Evolutionary conservation across 768 basidiomycete genomes (phyloP).

Genomic region (Cyclocybe aegerita): DNA sequence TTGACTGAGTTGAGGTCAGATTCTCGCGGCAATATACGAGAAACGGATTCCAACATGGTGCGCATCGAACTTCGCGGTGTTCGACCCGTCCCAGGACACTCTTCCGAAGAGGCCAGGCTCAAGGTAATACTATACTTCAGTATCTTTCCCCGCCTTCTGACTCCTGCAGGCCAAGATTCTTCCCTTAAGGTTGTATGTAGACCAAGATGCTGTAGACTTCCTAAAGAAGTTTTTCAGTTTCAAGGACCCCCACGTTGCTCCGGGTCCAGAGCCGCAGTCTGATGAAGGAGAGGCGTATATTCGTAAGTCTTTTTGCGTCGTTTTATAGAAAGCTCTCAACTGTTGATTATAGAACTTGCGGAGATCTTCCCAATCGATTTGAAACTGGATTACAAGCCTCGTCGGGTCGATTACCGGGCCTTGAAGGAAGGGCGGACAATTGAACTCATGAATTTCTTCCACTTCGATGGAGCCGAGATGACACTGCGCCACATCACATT

Average conservation of each 20-base stretch:
- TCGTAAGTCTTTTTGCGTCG: constrained; percentile 19
- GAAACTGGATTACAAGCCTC: constrained; percentile 98
- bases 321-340: background rate
- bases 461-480: constrained; percentile 99
- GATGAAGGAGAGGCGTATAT: constrained; percentile 45
- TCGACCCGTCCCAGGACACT: constrained; percentile 64
- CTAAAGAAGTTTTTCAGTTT: constrained; percentile 96
- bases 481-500: constrained; percentile 91
- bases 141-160: background rate
- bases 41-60: constrained; percentile 94
- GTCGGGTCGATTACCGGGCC: constrained; percentile 92
- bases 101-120: constrained; percentile 75
- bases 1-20: constrained; percentile 83
- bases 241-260: constrained; percentile 53
- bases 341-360: constrained; percentile 65
- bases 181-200: constrained; percentile 90
- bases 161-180: constrained; percentile 76
- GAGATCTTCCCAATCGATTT: constrained; percentile 95
- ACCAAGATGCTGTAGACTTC: constrained; percentile 98
- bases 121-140: constrained; percentile 48
- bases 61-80: constrained; percentile 77
- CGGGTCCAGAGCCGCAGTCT: constrained; percentile 26
- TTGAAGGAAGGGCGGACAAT: constrained; percentile 89
- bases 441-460: constrained; percentile 99
- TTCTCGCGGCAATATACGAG: constrained; percentile 83